Conservation (phyloP, 441 rosid genomes). For the Pelargonium myrrhifolium region DNA sequence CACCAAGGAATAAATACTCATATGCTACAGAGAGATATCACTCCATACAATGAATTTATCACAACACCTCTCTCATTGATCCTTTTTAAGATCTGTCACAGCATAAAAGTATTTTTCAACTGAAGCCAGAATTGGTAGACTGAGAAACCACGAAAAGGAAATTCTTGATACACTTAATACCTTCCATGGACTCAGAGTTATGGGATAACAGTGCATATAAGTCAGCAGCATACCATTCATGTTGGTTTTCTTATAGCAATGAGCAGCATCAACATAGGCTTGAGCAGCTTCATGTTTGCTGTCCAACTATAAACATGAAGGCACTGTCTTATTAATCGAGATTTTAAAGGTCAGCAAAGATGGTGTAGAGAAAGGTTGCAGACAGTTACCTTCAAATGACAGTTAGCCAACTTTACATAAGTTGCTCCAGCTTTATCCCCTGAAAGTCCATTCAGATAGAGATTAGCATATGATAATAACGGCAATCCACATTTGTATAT, state of each 20-base stretch:
- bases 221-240: conserved; percentile 50
- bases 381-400: conserved; percentile 64
- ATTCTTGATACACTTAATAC: not conserved
- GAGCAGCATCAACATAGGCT: conserved; percentile 86
- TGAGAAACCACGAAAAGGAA: not conserved
- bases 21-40: not conserved
- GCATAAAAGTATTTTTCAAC: not conserved
- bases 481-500: not conserved
- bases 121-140: not conserved
- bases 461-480: conserved; percentile 6
- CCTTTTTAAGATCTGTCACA: not conserved
- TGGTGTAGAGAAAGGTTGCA: not conserved
- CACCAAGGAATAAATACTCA: not conserved
- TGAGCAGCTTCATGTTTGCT: conserved; percentile 97
- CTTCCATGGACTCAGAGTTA: not conserved
- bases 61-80: not conserved
- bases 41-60: not conserved
- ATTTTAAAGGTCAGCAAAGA: not conserved
- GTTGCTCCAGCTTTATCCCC: conserved; percentile 89
- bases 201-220: not conserved
- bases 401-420: conserved; percentile 65
- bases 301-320: conserved; percentile 46
- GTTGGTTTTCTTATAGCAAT: conserved; percentile 85
- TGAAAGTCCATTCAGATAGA: conserved; percentile 23
- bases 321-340: not conserved